A percentile compares a stretch with the other conserved stretches of the same genome.
These are phyloP conservation scores for Maudiozyma saulgeensis DNA, from an alignment of 805 yeast species.

Conservation along the genomic window DNA sequence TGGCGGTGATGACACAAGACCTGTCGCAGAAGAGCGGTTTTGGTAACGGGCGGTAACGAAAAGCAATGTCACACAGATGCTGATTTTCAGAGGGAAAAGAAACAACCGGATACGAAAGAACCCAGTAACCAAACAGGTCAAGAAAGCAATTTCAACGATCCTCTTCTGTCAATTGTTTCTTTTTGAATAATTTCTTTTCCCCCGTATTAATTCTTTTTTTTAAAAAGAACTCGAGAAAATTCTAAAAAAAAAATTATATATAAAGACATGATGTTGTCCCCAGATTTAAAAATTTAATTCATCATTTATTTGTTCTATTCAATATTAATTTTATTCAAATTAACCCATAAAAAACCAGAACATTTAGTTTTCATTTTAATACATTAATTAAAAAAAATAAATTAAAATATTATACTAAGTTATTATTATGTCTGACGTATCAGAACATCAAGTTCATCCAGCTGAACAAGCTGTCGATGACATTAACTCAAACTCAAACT, in stretches of 20 bases:
- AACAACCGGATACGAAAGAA: too few relatives aligned
- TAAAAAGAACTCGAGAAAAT: not conserved
- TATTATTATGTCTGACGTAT: not conserved
- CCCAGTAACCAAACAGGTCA: not conserved
- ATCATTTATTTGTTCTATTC: not conserved
- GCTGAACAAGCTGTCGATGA: not conserved
- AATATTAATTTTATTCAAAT: not conserved
- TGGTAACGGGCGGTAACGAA: not conserved
- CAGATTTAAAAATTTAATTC: not conserved
- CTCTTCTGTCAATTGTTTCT: not conserved
- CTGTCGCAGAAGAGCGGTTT: not conserved
- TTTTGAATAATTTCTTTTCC: not conserved
- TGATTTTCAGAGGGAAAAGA: too few relatives aligned
- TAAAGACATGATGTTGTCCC: not conserved
- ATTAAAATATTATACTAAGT: not conserved
- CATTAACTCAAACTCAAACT: constrained; percentile 2
- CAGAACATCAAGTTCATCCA: not conserved
- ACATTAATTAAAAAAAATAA: not conserved
- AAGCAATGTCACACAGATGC: not conserved
- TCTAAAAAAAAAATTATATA: not conserved
- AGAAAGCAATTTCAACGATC: too few relatives aligned
- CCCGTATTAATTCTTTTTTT: not conserved
- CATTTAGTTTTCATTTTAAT: constrained; percentile 1
- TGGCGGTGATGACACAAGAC: not conserved
- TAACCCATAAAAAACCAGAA: not conserved